Percentiles rank a stretch among this genome's conserved stretches.
These are phyloP conservation scores for Penicillium ucsense DNA, from an alignment of 495 filamentous ascomycete species.

Conservation along the genomic window DNA sequence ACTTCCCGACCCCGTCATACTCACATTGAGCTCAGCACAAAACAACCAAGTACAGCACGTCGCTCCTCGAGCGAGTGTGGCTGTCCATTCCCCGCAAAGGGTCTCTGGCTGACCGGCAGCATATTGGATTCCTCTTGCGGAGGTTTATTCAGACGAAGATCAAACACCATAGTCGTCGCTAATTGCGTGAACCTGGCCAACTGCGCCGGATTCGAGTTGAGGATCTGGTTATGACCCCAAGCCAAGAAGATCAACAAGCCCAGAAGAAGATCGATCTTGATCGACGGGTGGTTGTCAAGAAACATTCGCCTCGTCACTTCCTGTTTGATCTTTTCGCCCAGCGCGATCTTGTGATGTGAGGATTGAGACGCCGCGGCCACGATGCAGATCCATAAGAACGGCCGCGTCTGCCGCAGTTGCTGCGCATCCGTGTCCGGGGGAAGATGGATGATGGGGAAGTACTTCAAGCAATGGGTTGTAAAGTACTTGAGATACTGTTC, in stretches of 20 bases:
- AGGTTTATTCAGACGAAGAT: conserved; percentile 41
- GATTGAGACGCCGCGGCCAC: conserved; percentile 23
- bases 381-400: conserved; percentile 38
- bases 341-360: conserved; percentile 16
- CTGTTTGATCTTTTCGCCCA: conserved; percentile 23
- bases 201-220: conserved; percentile 1
- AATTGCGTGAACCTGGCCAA: conserved; percentile 36
- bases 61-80: conserved; percentile 30
- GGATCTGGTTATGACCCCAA: conserved; percentile 21
- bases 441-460: conserved; percentile 31
- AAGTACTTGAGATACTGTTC: conserved; percentile 25
- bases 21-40: conserved; percentile 20
- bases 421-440: conserved; percentile 15
- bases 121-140: conserved; percentile 14
- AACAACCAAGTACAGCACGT: conserved; percentile 38
- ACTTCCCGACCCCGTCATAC: background rate
- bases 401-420: conserved; percentile 26
- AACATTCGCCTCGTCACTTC: conserved; percentile 32
- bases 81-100: background rate
- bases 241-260: conserved; percentile 31
- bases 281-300: conserved; percentile 29
- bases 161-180: conserved; percentile 37
- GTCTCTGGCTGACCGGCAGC: conserved; percentile 1
- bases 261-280: conserved; percentile 37
- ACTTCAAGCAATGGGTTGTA: conserved; percentile 23